Conservation (phyloP, 495 filamentous ascomycete species). For the Neurospora cerealis region DNA sequence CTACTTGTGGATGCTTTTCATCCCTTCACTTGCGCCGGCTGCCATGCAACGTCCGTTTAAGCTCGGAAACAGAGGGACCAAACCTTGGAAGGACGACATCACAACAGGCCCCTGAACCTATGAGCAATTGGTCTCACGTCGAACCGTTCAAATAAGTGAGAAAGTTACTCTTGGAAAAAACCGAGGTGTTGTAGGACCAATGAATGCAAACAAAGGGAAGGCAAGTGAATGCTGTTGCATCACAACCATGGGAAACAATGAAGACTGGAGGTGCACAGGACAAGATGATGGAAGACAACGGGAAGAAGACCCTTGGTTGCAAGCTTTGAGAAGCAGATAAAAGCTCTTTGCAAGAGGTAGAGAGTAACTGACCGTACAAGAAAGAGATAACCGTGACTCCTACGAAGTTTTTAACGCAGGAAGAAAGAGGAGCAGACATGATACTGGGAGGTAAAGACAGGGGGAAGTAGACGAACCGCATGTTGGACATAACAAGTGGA, state of each 20-base stretch:
- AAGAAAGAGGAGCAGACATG: no score
- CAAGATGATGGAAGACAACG: neutral
- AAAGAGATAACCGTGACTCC: neutral
- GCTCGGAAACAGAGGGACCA: no score
- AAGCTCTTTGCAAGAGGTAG: neutral
- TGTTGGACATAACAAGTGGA: no score
- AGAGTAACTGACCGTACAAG: neutral
- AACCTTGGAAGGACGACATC: no score
- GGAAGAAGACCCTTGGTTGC: neutral
- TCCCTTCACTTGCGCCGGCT: neutral
- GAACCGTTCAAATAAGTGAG: no score
- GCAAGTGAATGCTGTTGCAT: neutral
- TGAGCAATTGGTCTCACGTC: no score
- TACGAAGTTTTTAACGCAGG: neutral
- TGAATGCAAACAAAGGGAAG: neutral
- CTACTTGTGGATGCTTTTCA: neutral
- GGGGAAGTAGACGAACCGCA: no score
- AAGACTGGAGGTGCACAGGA: neutral
- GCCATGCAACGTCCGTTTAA: neutral
- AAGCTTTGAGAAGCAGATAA: neutral
- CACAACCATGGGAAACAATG: neutral
- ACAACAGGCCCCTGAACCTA: no score
- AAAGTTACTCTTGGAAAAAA: no score
- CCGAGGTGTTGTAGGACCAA: no score
- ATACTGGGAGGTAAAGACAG: no score